These are phyloP conservation scores for Pleurotus tuber-regium DNA, from an alignment of 768 basidiomycete genomes.

Conservation along the genomic window DNA sequence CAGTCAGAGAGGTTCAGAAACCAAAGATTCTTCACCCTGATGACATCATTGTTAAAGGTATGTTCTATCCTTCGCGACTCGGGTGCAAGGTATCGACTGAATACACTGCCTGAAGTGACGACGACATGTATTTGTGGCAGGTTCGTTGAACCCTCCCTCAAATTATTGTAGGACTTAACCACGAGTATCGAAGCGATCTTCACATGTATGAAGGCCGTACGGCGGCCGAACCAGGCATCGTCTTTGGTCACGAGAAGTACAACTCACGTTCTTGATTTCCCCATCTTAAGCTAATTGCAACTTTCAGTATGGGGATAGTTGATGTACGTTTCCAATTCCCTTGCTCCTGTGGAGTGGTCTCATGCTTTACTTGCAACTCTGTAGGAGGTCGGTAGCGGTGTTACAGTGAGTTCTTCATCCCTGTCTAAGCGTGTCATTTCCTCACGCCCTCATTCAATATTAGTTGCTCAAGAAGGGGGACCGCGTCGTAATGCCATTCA, in stretches of 20 bases:
- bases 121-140: constrained; percentile 53
- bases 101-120: constrained; percentile 34
- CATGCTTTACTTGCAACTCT: no score
- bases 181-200: constrained; percentile 33
- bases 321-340: constrained; percentile 39
- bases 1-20: constrained; percentile 42
- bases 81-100: background rate
- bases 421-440: background rate
- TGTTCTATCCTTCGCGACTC: constrained; percentile 2
- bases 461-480: constrained; percentile 54
- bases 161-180: no score
- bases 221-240: constrained; percentile 44
- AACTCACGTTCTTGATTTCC: background rate
- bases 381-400: constrained; percentile 42
- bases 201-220: constrained; percentile 61
- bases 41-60: constrained; percentile 50
- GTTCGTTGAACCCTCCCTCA: no score
- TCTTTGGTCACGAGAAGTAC: constrained; percentile 58
- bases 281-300: background rate
- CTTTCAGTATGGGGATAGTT: constrained; percentile 45
- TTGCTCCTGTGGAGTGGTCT: no score
- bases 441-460: background rate
- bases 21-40: constrained; percentile 50
- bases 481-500: constrained; percentile 61
- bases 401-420: constrained; percentile 30